Evolutionary conservation across 2,329 filamentous ascomycete genomes (phyloP), one percentile per base, ranked within the genome.

Genomic region (Fusarium luffae): DNA sequence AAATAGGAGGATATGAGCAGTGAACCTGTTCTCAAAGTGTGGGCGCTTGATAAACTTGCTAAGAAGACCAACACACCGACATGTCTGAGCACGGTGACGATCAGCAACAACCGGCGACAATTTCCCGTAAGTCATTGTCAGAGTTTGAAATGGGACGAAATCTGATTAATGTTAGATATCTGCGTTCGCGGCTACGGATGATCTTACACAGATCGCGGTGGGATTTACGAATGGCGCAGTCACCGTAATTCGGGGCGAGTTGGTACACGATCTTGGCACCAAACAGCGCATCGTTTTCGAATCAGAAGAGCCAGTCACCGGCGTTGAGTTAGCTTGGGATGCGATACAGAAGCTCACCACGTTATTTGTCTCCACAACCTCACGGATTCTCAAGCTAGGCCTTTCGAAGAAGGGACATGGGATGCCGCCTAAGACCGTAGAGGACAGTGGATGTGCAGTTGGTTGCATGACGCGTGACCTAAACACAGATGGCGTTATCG

Each of bases 181-280:
- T 11, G 94, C 95, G 2, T 96, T 99, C 74, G 88, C 94, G 14
- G 92, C 93, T 1, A 89, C 96, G 28, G 92, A 94, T 50, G 94
- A 98, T 79, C 84, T 99, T 25, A 93, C 93, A 7, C 96, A 99
- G 82, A 88, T 98, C 28, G 96, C 95, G 6, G 92, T 98, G 9
- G 97, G 96, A 7, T 99, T 99, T 77, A 96, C 92, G 14, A 98
- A 99, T 80, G 96, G 96, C 10, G 90, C 94, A 1, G 95, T 99
- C 14, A 97, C 94, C 1, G 90, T 99, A 28, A 93, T 99, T 60
- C 89, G 96, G 62, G 96, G 97, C 65, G 96, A 99, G 77, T 84
- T 99, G 50, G 93, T 99, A 73, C 94, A 99, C 78, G 96, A 99
- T 78, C 90, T 96, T 60, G 96, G 97, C 23, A 94, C 95, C 13